phyloP scores from a whole-genome alignment of 441 rosid genomes.

The Populus hybrid region DNA sequence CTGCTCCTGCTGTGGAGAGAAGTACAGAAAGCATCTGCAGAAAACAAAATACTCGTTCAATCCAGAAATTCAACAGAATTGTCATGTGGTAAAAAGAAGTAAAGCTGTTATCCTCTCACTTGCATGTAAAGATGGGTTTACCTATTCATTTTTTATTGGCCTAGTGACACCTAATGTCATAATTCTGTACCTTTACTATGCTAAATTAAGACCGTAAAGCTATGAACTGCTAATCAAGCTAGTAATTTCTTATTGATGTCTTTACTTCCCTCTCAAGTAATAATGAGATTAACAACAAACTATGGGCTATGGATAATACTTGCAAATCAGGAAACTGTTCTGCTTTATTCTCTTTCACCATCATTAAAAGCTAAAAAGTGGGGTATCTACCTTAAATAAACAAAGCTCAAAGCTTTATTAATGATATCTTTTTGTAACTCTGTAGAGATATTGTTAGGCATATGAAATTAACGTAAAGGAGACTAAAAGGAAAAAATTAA shows the following conservation, averaged over 20 bases:
- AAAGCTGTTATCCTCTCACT: background rate
- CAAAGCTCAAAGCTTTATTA: slow-evolving; percentile 4
- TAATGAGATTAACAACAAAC: slow-evolving; percentile 25
- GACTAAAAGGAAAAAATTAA: background rate
- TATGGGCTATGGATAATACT: slow-evolving; percentile 5
- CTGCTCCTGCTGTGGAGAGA: slow-evolving; percentile 57
- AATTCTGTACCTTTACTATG: background rate
- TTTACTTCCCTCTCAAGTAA: slow-evolving; percentile 47
- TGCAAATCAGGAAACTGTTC: background rate
- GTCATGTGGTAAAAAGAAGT: background rate
- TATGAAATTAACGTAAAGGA: background rate
- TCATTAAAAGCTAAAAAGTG: slow-evolving; percentile 20
- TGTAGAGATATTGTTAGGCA: slow-evolving; percentile 14
- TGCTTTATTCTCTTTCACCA: slow-evolving; percentile 13
- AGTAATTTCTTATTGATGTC: slow-evolving; percentile 10
- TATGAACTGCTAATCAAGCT: slow-evolving; percentile 2
- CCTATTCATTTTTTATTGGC: background rate
- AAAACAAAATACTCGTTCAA: background rate
- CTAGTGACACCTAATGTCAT: slow-evolving; percentile 14
- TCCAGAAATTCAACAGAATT: background rate
- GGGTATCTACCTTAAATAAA: slow-evolving; percentile 10
- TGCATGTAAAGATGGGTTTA: background rate
- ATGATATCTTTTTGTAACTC: slow-evolving; percentile 1
- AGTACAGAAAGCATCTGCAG: slow-evolving; percentile 52
- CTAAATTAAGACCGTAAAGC: slow-evolving; percentile 1